Conservation (phyloP, 768 basidiomycete species). For the Tricholoma furcatifolium region DNA sequence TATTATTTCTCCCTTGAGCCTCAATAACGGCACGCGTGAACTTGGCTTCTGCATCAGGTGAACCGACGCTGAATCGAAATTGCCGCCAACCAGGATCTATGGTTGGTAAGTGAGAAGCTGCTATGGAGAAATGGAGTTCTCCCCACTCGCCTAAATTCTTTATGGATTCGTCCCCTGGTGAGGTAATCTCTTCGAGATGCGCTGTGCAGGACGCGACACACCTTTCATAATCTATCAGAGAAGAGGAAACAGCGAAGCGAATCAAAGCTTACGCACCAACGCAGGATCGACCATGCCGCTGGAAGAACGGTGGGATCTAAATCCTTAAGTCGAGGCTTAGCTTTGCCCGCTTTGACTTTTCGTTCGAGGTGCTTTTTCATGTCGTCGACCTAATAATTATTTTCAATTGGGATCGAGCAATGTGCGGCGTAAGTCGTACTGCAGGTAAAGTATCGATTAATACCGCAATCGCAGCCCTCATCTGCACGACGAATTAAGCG, state of each 20-base stretch:
- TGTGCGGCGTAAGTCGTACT: conserved; percentile 26
- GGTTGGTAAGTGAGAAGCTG: neutral
- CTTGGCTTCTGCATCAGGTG: conserved; percentile 70
- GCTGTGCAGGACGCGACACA: conserved; percentile 74
- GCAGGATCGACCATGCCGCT: conserved; percentile 64
- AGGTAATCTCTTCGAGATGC: conserved; percentile 61
- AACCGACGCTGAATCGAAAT: conserved; percentile 69
- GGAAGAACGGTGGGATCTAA: conserved; percentile 46
- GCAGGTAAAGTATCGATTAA: conserved; percentile 49
- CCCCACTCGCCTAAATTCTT: conserved; percentile 45
- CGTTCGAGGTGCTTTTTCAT: conserved; percentile 61
- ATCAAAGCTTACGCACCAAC: conserved; percentile 43
- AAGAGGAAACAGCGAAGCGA: neutral
- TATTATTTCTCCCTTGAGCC: conserved; percentile 35
- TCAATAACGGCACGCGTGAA: conserved; percentile 45
- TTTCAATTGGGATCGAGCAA: neutral
- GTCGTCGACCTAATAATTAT: conserved; percentile 41
- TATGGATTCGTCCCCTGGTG: conserved; percentile 47
- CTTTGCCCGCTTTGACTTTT: conserved; percentile 48
- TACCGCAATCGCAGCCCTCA: conserved; percentile 42
- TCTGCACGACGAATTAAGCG: conserved; percentile 28
- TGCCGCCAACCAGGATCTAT: conserved; percentile 54
- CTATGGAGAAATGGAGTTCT: neutral
- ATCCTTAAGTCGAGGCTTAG: conserved; percentile 53
- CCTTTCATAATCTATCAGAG: conserved; percentile 31